Evolutionary conservation across 1,284 basidiomycete species (phyloP).

Genomic region (Pseudozyma hubeiensis): DNA sequence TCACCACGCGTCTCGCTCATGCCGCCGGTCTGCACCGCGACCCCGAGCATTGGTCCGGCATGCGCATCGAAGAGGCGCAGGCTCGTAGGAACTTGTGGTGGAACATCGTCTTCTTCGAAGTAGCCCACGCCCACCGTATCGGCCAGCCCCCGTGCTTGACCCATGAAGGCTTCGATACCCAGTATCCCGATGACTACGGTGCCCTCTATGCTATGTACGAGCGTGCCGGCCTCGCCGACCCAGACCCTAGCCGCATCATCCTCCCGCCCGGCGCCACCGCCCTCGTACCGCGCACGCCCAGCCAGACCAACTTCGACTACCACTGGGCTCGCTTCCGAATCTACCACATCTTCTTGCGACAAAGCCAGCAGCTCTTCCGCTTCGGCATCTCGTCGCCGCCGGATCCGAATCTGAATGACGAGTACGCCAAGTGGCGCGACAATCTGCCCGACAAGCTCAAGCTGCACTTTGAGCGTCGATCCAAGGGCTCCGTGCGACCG

Average conservation of each 20-base stretch:
- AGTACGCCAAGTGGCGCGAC: conserved; percentile 50
- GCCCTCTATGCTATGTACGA: conserved; percentile 49
- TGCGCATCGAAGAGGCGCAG: conserved; percentile 59
- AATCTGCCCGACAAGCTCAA: conserved; percentile 48
- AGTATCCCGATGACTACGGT: conserved; percentile 56
- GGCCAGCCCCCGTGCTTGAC: conserved; percentile 52
- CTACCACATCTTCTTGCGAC: conserved; percentile 51
- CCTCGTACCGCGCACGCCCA: conserved; percentile 36
- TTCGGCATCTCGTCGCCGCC: conserved; percentile 50
- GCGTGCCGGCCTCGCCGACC: conserved; percentile 45
- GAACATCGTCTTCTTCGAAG: conserved; percentile 52
- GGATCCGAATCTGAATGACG: conserved; percentile 45
- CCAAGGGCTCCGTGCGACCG: conserved; percentile 40
- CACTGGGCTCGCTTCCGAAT: conserved; percentile 54
- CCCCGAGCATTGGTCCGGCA: conserved; percentile 55
- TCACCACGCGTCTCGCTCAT: conserved; percentile 55
- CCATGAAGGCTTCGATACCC: conserved; percentile 55
- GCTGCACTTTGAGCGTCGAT: conserved; percentile 39
- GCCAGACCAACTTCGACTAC: conserved; percentile 51
- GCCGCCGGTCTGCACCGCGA: conserved; percentile 61
- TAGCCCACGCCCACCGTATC: conserved; percentile 50
- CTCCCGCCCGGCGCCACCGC: conserved; percentile 46
- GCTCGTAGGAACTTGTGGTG: conserved; percentile 57
- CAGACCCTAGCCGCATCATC: conserved; percentile 45
- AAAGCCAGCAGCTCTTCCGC: conserved; percentile 55